Evolutionary conservation across 2,329 filamentous ascomycete genomes (phyloP).

Genomic region (Xylaria sp.): DNA sequence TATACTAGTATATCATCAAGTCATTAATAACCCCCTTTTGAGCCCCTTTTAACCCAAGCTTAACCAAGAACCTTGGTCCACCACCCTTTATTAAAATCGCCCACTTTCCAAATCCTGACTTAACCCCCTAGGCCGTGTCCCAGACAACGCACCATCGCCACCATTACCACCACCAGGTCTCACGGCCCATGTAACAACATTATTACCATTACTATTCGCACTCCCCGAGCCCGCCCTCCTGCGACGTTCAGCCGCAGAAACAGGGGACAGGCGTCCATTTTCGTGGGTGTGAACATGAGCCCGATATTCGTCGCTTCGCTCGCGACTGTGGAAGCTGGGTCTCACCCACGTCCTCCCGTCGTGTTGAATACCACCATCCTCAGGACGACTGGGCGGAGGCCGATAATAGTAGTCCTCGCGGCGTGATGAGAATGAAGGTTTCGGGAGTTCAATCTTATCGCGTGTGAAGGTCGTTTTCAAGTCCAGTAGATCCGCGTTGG

Average conservation of each 20-base stretch:
- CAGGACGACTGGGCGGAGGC: conserved; percentile 22
- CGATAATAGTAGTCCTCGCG: conserved; percentile 34
- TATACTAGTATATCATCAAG: neutral
- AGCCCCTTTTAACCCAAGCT: neutral
- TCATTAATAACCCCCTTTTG: neutral
- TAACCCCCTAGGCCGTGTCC: conserved; percentile 7
- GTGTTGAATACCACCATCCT: conserved; percentile 5
- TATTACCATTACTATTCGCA: conserved; percentile 45
- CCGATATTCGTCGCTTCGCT: conserved; percentile 30
- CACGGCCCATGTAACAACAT: conserved; percentile 36
- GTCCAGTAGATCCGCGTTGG: neutral
- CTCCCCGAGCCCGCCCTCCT: conserved; percentile 28
- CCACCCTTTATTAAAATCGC: neutral
- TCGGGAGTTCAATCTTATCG: conserved; percentile 26
- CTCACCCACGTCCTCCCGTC: conserved; percentile 14
- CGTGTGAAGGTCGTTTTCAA: conserved; percentile 6
- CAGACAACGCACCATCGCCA: conserved; percentile 12
- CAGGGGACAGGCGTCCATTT: conserved; percentile 24
- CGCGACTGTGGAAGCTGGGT: conserved; percentile 28
- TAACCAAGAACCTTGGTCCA: neutral
- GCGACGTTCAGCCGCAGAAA: conserved; percentile 2
- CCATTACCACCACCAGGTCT: conserved; percentile 29
- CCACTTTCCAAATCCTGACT: conserved; percentile 39
- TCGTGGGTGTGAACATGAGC: neutral
- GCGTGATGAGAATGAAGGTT: conserved; percentile 33